A percentile compares a stretch with the other conserved stretches of the same genome.
These are phyloP conservation scores for Teratosphaeria destructans DNA, from an alignment of 2,329 filamentous ascomycete species.

Conservation along the genomic window DNA sequence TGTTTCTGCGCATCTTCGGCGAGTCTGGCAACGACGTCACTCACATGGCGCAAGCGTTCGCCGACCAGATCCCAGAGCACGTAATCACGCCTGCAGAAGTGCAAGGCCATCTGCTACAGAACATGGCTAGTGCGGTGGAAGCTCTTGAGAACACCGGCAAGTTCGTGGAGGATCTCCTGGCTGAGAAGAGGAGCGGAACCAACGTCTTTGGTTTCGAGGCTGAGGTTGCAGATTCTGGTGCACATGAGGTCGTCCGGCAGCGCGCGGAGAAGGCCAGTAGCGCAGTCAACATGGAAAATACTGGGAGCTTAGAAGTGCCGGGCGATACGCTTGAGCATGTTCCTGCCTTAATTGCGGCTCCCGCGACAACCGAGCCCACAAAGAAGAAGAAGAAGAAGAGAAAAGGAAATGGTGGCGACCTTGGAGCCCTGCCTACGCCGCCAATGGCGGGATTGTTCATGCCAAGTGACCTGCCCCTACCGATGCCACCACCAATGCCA, in stretches of 20 bases:
- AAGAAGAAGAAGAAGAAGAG: background rate
- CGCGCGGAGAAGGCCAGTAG: background rate
- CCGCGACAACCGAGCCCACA: background rate
- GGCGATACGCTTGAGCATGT: background rate
- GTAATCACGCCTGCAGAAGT: slow-evolving; percentile 40
- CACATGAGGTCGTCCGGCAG: background rate
- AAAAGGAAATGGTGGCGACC: background rate
- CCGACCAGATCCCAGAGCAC: slow-evolving; percentile 31
- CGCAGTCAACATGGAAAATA: background rate
- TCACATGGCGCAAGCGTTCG: slow-evolving; percentile 33
- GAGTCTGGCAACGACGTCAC: slow-evolving; percentile 16
- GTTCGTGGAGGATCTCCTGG: slow-evolving; percentile 30
- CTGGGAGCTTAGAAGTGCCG: background rate
- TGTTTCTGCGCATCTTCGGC: slow-evolving; percentile 28
- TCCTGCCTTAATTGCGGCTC: background rate
- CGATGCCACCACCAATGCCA: background rate
- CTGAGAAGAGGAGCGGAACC: slow-evolving; percentile 7
- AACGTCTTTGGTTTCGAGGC: slow-evolving; percentile 8
- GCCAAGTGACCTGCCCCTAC: background rate
- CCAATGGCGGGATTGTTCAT: background rate
- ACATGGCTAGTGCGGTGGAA: slow-evolving; percentile 34
- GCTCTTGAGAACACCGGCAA: slow-evolving; percentile 31
- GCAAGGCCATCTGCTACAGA: slow-evolving; percentile 39
- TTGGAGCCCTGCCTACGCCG: background rate
- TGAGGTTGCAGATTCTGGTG: background rate